phyloP scores from a whole-genome alignment of 169 alveolate genomes.

The Plasmodium sp. region DNA sequence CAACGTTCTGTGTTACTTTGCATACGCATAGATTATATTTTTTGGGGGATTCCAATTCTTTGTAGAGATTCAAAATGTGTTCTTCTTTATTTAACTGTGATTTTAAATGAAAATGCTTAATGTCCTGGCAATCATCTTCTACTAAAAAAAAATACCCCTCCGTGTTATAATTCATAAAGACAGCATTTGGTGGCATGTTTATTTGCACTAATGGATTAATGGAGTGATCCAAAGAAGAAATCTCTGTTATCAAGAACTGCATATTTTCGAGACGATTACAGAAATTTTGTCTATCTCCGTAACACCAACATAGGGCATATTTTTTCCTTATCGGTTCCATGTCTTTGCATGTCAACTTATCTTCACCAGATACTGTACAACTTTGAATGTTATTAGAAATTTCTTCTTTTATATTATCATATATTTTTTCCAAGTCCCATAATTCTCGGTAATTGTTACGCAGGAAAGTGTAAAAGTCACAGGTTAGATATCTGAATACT shows the following conservation, averaged over 20 bases:
- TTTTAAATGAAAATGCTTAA: conserved; percentile 19
- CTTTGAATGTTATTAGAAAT: not conserved
- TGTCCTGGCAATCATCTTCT: conserved; percentile 36
- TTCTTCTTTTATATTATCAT: not conserved
- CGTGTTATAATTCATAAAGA: conserved; percentile 24
- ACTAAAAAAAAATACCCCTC: conserved; percentile 22
- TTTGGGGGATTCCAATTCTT: conserved; percentile 29
- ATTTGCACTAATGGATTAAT: conserved; percentile 44
- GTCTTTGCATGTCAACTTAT: conserved; percentile 26
- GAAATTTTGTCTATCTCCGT: not conserved
- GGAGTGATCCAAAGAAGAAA: conserved; percentile 3
- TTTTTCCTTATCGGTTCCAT: not conserved
- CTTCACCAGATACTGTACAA: conserved; percentile 18
- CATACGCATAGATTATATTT: conserved; percentile 55
- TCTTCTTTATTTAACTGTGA: conserved; percentile 21
- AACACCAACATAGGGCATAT: conserved; percentile 62
- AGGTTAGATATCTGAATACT: conserved; percentile 24
- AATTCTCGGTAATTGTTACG: not conserved
- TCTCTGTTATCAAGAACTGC: conserved; percentile 4
- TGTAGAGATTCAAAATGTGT: conserved; percentile 24
- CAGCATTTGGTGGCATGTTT: conserved; percentile 18
- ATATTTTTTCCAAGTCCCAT: not conserved
- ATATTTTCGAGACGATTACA: conserved; percentile 9
- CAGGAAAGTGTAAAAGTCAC: not conserved
- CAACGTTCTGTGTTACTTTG: not conserved